Evolutionary conservation across 1,284 basidiomycete species (phyloP), one percentile per base, ranked within the genome.

Genomic region (Fomitopsis pinicola): DNA sequence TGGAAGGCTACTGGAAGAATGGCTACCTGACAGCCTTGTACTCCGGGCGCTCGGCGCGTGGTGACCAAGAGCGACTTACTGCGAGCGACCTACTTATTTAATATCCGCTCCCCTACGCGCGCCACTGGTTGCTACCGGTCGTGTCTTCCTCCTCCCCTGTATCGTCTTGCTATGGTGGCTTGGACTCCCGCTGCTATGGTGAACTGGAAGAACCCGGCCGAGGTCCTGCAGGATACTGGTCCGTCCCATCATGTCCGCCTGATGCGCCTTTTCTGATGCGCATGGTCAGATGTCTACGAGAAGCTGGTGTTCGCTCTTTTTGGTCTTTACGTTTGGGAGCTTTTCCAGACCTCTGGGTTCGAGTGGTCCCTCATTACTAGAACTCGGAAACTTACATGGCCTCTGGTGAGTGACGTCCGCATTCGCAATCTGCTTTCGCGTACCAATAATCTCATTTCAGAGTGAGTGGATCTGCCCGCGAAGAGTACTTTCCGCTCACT

Each of bases 251-350:
- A 14, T n/a, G 30, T 9, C 55, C 28, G 7, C 6, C 48, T 58
- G 52, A 54, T 38, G 5, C 12, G 8, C 30, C 38, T 8, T 9
- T 15, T 15, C n/a, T 42, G 17, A 33, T 28, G 36, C 58, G 45
- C 48, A 55, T 50, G 33, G 59, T n/a, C 62, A 88, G 86, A 73
- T 54, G 79, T 80, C 56, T 86, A 87, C 69, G 74, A 75, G 55
- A 83, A 85, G 64, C 68, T 87, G 54, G 78, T 88, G 35, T 85
- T 86, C 67, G 73, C 78, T 28, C 77, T 87, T 59, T 84, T 85
- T 64, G 88, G 88, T 36, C 68, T 88, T 40, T 86, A 87, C 65
- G 61, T 85, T 26, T 90, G 88, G 88, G 88, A 91, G 70, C 64
- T 91, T 42, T 77, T 84, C 64, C 74, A 79, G 65, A 88, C 88